Conservation (phyloP, 805 yeast species). For the Teunomyces tritomae region DNA sequence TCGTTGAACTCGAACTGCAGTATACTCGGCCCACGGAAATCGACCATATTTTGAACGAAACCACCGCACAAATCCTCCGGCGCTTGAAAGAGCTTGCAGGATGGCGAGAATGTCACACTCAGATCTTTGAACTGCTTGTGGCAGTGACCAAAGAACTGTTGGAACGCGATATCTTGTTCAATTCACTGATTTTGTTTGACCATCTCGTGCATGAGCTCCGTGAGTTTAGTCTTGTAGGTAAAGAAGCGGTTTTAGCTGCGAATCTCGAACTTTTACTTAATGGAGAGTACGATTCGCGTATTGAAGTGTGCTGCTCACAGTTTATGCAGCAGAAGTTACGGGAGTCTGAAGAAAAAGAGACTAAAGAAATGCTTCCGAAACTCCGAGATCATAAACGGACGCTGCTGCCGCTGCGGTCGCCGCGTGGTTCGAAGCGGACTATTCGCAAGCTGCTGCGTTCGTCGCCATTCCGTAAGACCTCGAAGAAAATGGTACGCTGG, state of each 20-base stretch:
- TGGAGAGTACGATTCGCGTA: no score
- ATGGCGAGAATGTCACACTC: conserved; percentile 51
- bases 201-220: conserved; percentile 32
- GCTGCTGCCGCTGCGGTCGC: no score
- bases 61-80: conserved; percentile 44
- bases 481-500: conserved; percentile 9
- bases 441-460: conserved; percentile 11
- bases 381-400: no score
- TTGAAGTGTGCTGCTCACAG: no score
- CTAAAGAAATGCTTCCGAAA: no score
- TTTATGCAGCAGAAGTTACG: no score
- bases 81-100: conserved; percentile 51
- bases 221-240: conserved; percentile 11
- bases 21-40: conserved; percentile 50
- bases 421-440: conserved; percentile 6
- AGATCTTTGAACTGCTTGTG: conserved; percentile 40
- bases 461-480: conserved; percentile 5
- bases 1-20: conserved; percentile 50
- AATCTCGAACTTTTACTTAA: no score
- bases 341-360: no score
- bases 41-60: conserved; percentile 48
- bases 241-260: neutral
- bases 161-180: conserved; percentile 53
- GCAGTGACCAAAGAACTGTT: conserved; percentile 45
- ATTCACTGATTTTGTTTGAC: conserved; percentile 57